phyloP scores from a whole-genome alignment of 768 basidiomycete species.

The Mycena sanguinolenta region DNA sequence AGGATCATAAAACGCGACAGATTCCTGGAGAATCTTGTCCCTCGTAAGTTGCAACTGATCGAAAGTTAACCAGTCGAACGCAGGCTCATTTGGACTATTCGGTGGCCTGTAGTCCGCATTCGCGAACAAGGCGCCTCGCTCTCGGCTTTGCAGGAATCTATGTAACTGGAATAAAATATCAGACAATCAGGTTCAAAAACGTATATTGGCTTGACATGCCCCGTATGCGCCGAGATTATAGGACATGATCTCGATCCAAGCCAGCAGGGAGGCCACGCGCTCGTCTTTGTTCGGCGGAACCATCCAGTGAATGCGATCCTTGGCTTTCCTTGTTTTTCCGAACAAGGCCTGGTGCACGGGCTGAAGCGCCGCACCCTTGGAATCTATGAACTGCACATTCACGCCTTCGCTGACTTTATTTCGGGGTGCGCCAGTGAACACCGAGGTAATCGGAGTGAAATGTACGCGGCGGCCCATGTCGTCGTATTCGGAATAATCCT shows the following conservation, averaged over 20 bases:
- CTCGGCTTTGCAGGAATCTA: slow-evolving; percentile 76
- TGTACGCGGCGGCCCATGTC: slow-evolving; percentile 54
- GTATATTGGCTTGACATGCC: slow-evolving; percentile 53
- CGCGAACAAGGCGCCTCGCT: slow-evolving; percentile 80
- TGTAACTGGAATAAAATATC: slow-evolving; percentile 61
- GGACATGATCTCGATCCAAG: slow-evolving; percentile 71
- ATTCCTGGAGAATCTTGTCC: slow-evolving; percentile 82
- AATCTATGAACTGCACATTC: slow-evolving; percentile 68
- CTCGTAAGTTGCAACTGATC: slow-evolving; percentile 72
- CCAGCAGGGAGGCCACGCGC: slow-evolving; percentile 65
- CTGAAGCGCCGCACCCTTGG: slow-evolving; percentile 66
- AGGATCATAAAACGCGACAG: slow-evolving; percentile 86
- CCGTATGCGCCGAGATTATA: slow-evolving; percentile 70
- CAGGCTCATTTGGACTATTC: slow-evolving; percentile 69
- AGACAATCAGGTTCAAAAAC: slow-evolving; percentile 6
- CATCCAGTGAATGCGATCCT: slow-evolving; percentile 78
- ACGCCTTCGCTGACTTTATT: slow-evolving; percentile 63
- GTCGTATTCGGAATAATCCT: slow-evolving; percentile 51
- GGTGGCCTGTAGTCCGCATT: slow-evolving; percentile 75
- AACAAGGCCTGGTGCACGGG: slow-evolving; percentile 70
- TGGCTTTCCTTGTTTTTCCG: slow-evolving; percentile 64
- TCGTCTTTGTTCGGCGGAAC: slow-evolving; percentile 76
- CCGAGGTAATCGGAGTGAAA: slow-evolving; percentile 57
- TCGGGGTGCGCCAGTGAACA: slow-evolving; percentile 53
- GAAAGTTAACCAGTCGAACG: slow-evolving; percentile 83